Evolutionary conservation across 2,329 filamentous ascomycete genomes (phyloP).

Genomic region (Elsinoe arachidis): DNA sequence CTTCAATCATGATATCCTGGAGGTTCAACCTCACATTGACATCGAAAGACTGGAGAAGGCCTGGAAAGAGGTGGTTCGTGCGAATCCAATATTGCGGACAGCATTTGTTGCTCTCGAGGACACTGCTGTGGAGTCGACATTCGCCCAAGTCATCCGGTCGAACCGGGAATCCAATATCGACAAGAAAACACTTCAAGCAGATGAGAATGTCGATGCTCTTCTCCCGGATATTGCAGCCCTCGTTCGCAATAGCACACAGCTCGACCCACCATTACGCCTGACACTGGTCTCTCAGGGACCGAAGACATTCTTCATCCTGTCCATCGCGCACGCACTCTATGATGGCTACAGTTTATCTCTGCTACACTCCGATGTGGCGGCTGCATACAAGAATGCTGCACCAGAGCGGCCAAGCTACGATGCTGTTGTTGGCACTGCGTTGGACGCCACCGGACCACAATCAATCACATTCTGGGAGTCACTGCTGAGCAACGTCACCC

Average conservation of each 20-base stretch:
- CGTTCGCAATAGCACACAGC: constrained; percentile 28
- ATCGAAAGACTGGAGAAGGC: constrained; percentile 49
- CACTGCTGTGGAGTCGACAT: constrained; percentile 46
- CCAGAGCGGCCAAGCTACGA: constrained; percentile 42
- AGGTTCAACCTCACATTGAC: constrained; percentile 49
- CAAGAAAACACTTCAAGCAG: constrained; percentile 17
- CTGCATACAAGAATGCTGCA: constrained; percentile 49
- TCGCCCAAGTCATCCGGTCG: constrained; percentile 47
- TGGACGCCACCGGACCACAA: constrained; percentile 39
- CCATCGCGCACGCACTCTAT: constrained; percentile 78
- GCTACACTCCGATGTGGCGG: constrained; percentile 60
- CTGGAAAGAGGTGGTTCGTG: constrained; percentile 51
- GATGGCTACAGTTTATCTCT: constrained; percentile 77
- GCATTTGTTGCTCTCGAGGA: constrained; percentile 60
- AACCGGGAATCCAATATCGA: constrained; percentile 25
- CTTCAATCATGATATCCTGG: constrained; percentile 74
- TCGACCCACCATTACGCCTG: constrained; percentile 26
- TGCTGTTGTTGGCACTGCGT: constrained; percentile 46
- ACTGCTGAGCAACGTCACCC: constrained; percentile 48
- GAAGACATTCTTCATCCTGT: constrained; percentile 48
- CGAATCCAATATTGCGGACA: constrained; percentile 66
- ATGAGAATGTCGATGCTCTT: constrained; percentile 23
- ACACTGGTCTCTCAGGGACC: constrained; percentile 28
- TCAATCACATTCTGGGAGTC: constrained; percentile 61
- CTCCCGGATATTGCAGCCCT: constrained; percentile 29